Evolutionary conservation across 169 alveolate genomes (phyloP).

Genomic region (Fabrea salina): DNA sequence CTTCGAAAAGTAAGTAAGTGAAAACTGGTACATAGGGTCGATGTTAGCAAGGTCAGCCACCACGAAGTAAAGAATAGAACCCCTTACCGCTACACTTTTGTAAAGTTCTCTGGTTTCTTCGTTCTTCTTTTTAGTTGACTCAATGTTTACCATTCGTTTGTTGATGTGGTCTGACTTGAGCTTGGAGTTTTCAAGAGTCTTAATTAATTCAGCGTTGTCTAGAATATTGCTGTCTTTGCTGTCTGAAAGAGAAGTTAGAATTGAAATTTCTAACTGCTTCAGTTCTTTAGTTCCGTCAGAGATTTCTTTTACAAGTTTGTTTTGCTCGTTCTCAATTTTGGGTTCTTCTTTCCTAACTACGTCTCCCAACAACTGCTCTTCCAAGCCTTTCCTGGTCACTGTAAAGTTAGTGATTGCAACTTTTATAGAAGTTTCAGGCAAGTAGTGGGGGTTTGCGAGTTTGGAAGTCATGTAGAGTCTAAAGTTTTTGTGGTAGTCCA

Average conservation of each 20-base stretch:
- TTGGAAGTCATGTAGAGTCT: conserved; percentile 79
- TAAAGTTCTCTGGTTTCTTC: conserved; percentile 82
- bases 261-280: conserved; percentile 77
- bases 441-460: conserved; percentile 84
- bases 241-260: conserved; percentile 79
- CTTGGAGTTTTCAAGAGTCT: conserved; percentile 76
- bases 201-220: conserved; percentile 79
- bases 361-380: conserved; percentile 82
- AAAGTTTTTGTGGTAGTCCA: conserved; percentile 75
- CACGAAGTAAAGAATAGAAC: conserved; percentile 84
- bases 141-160: conserved; percentile 78
- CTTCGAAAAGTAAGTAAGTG: conserved; percentile 81
- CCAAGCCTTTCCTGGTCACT: conserved; percentile 84
- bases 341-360: conserved; percentile 85
- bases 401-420: conserved; percentile 83
- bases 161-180: conserved; percentile 70
- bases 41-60: conserved; percentile 83
- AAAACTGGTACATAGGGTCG: conserved; percentile 79
- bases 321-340: conserved; percentile 80
- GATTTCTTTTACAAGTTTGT: conserved; percentile 58
- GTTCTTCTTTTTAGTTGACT: conserved; percentile 75
- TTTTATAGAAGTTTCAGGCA: conserved; percentile 84
- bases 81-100: conserved; percentile 75
- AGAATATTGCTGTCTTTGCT: conserved; percentile 71
- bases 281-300: conserved; percentile 64